These are phyloP conservation scores for Coffea canephora DNA, from an alignment of 257 asterid species.

Conservation along the genomic window DNA sequence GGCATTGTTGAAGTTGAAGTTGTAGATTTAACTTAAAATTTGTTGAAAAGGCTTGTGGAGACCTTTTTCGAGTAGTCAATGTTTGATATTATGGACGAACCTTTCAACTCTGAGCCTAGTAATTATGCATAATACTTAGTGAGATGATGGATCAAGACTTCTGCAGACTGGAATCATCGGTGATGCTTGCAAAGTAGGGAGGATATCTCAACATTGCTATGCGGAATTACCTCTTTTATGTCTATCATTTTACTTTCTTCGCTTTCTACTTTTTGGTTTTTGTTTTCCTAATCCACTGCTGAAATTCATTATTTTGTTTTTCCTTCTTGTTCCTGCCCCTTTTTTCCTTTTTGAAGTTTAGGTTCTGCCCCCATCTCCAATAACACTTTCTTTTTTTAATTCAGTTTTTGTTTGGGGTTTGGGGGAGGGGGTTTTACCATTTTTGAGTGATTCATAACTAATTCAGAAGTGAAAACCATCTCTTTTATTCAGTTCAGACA, in stretches of 20 bases:
- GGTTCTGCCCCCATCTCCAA: too few species aligned
- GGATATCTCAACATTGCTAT: not conserved
- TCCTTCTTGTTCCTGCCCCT: not conserved
- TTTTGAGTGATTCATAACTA: too few species aligned
- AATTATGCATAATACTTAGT: too few species aligned
- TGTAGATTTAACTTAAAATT: not conserved
- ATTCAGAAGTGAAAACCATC: too few species aligned
- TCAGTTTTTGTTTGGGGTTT: too few species aligned
- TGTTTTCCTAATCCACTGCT: not conserved
- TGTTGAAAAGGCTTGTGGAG: not conserved
- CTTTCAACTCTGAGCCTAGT: too few species aligned
- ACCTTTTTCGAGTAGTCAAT: not conserved
- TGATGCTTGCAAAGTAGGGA: not conserved
- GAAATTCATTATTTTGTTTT: not conserved
- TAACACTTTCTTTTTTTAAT: too few species aligned
- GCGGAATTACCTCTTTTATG: not conserved
- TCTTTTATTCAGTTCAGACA: too few species aligned
- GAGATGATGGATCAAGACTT: too few species aligned
- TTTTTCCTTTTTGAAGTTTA: too few species aligned
- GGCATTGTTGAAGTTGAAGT: not conserved
- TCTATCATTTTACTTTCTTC: not conserved
- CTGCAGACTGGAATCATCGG: not conserved
- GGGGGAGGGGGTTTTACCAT: too few species aligned
- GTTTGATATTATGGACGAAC: not conserved
- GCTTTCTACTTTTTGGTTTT: not conserved